phyloP scores from a whole-genome alignment of 2,329 filamentous ascomycete genomes.

The Cadophora gregata region DNA sequence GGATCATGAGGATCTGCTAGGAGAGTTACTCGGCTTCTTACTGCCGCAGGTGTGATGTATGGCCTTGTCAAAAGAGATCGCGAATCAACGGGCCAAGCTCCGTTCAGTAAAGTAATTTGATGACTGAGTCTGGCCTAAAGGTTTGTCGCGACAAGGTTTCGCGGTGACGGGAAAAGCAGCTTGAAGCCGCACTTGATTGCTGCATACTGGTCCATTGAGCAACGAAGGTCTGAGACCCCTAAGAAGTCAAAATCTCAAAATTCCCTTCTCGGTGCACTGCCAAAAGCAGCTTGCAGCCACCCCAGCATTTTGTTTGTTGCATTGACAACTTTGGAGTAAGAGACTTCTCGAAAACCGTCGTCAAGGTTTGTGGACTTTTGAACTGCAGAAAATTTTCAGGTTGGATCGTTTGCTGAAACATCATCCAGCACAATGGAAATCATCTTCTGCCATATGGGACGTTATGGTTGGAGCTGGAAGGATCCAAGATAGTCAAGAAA shows the following conservation, averaged over 20 bases:
- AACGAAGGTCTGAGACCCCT: not conserved
- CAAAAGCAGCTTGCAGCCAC: not conserved
- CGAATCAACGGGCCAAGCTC: not conserved
- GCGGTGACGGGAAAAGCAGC: not conserved
- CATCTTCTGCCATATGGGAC: not conserved
- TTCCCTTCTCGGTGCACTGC: not conserved
- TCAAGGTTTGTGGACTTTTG: not conserved
- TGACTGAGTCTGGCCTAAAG: not conserved
- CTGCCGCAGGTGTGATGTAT: not conserved
- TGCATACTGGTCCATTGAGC: not conserved
- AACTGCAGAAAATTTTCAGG: not conserved
- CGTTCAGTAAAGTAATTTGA: not conserved
- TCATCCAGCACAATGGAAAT: not conserved
- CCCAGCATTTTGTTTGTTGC: not conserved
- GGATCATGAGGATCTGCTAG: not conserved
- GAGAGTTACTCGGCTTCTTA: not conserved
- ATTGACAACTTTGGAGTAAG: not conserved
- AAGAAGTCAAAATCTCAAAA: not conserved
- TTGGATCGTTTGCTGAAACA: not conserved
- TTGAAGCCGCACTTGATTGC: not conserved
- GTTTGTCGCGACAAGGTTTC: not conserved
- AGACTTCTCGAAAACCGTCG: not conserved
- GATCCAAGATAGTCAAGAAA: not conserved
- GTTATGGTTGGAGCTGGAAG: not conserved
- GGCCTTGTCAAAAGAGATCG: not conserved